Percentiles rank a stretch among this genome's conserved stretches.
Evolutionary conservation across 352 stramenopile genomes (phyloP).

Genomic region (Pythium brachiatum): DNA sequence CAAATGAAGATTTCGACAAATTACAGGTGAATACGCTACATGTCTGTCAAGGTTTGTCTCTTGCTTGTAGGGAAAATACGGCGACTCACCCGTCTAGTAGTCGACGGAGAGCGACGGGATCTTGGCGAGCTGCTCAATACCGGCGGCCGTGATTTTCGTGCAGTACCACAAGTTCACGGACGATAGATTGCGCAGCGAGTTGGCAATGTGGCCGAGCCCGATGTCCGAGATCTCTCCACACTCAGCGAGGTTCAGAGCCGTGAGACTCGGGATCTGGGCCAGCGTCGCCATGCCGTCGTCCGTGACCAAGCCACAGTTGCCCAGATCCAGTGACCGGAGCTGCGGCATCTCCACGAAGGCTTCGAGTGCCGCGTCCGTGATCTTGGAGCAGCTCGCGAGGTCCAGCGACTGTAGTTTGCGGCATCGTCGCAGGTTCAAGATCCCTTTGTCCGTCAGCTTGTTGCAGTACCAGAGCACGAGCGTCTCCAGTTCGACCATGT

Average conservation of each 20-base stretch:
- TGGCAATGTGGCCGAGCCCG: slow-evolving; percentile 44
- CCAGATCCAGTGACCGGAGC: slow-evolving; percentile 71
- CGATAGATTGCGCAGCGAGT: slow-evolving; percentile 40
- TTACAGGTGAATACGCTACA: not conserved
- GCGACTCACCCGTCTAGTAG: slow-evolving; percentile 17
- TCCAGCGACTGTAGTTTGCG: slow-evolving; percentile 64
- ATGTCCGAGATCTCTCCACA: slow-evolving; percentile 67
- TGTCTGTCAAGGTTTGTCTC: not conserved
- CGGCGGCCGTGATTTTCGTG: slow-evolving; percentile 58
- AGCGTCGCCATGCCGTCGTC: slow-evolving; percentile 55
- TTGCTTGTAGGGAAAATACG: too few species aligned
- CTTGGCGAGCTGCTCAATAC: slow-evolving; percentile 46
- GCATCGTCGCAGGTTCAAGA: slow-evolving; percentile 38
- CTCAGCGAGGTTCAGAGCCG: slow-evolving; percentile 68
- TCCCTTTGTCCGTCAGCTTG: slow-evolving; percentile 70
- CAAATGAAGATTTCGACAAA: not conserved
- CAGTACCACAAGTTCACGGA: slow-evolving; percentile 84
- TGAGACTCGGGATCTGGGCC: slow-evolving; percentile 48
- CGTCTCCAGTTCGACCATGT: slow-evolving; percentile 50
- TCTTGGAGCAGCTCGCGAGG: slow-evolving; percentile 67
- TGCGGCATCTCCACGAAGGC: slow-evolving; percentile 50
- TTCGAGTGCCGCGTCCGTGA: slow-evolving; percentile 52
- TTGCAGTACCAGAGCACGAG: slow-evolving; percentile 85
- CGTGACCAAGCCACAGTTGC: slow-evolving; percentile 76
- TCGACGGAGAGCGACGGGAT: slow-evolving; percentile 53